Evolutionary conservation across 176 grass and related monocot genomes (phyloP), one percentile per base, ranked within the genome.

Genomic region (Phoenix dactylifera): DNA sequence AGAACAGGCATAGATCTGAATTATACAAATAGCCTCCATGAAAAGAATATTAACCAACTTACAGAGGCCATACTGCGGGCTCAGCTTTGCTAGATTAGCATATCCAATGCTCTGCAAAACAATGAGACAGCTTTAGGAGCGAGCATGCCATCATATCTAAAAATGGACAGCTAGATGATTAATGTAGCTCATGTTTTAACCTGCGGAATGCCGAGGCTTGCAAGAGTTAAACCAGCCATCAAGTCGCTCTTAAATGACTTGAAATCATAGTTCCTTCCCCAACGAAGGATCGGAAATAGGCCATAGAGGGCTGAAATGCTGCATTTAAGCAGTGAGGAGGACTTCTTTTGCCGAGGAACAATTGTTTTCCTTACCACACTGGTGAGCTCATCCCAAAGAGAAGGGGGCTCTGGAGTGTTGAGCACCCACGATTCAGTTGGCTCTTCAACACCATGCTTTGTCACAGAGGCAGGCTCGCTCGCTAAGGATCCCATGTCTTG

Each of bases 51-150:
- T 9, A 59, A 6, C 24, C 16, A 71, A 79, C 86, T 96, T 87
- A 96, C 91, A 96, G 28, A 96, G 83, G 17, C 91, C 91, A 65
- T 96, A 96, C 65, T 96, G 91, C 44, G 80, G 91, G 22, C 90
- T 83, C 64, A 96, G 74, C 61, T 96, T 96, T 23, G 86, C 91
- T 19, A 96, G 71, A 54, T 77, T 90, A 68, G 91, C 91, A 77
- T 96, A 96, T 82, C 91, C 91, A 72, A 96, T 96, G 70, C 91
- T 96, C 91, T 96, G 58, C 71, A 78, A 64, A 70, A 26, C 18
- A 44, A 44, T 12, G 35, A 44, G 35, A 44, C 35, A 62, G 5
- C 9, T 18, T 26, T 3, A 61, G 32, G 24, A 22, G 32, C 35
- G 24, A 22, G 32, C 35, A 58, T 15, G 12, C 5, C 2, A 29